A percentile compares a stretch with the other conserved stretches of the same genome.
Evolutionary conservation across 2,329 filamentous ascomycete species (phyloP).

Genomic region (Ceratocystis harringtonii): DNA sequence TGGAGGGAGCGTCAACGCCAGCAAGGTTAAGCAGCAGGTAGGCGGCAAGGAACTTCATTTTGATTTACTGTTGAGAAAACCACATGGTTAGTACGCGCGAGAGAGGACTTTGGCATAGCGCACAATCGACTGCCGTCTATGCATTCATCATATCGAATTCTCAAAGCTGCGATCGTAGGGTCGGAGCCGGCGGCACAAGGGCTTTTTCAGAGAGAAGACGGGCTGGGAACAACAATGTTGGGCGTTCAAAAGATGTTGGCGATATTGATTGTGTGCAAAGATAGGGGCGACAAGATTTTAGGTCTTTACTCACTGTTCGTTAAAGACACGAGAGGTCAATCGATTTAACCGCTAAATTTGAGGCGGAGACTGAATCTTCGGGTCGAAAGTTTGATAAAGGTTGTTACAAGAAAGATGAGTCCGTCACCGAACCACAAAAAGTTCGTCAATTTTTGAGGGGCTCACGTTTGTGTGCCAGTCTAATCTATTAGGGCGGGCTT

Average conservation of each 20-base stretch:
- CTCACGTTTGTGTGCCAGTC: constrained; percentile 13
- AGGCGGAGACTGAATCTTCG: constrained; percentile 99
- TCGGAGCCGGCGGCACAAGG: neutral
- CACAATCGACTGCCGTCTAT: too few species aligned
- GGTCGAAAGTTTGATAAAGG: constrained; percentile 37
- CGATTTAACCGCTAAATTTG: constrained; percentile 88
- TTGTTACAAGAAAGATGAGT: constrained; percentile 14
- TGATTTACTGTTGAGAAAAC: constrained; percentile 26
- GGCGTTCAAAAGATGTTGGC: neutral
- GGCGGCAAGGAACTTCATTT: constrained; percentile 99
- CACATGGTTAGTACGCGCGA: neutral
- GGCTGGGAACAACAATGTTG: neutral
- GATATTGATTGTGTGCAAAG: neutral
- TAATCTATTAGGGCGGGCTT: constrained; percentile 13
- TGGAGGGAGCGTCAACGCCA: constrained; percentile 81
- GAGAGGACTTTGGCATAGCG: too few species aligned
- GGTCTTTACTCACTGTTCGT: constrained; percentile 25
- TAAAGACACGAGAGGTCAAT: constrained; percentile 89
- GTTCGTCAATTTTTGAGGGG: constrained; percentile 14
- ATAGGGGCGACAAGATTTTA: neutral
- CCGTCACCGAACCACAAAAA: constrained; percentile 14
- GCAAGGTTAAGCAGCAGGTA: constrained; percentile 93
- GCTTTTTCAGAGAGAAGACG: neutral
- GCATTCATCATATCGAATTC: neutral
- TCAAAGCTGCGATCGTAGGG: neutral